Conservation (phyloP, 331 rosid genomes). For the Ulmus americana region DNA sequence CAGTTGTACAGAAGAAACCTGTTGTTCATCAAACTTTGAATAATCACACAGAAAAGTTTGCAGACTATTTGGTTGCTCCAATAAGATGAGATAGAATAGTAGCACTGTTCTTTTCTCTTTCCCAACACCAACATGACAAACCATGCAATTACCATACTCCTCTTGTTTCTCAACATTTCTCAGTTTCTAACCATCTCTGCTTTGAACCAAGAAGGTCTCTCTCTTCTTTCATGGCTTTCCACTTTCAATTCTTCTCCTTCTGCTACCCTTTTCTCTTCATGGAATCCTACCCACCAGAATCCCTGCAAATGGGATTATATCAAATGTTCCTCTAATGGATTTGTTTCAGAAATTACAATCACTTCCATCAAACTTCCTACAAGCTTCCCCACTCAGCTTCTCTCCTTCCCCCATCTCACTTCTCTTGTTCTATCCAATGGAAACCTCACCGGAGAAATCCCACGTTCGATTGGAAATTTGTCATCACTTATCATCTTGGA, state of each 20-base stretch:
- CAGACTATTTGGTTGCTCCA: constrained; percentile 26
- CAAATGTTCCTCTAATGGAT: constrained; percentile 53
- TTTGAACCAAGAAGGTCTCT: constrained; percentile 78
- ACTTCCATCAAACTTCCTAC: constrained; percentile 53
- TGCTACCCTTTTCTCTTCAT: constrained; percentile 60
- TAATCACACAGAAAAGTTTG: constrained; percentile 29
- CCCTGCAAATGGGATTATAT: constrained; percentile 88
- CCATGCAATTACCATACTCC: constrained; percentile 46
- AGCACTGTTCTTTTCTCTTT: constrained; percentile 5
- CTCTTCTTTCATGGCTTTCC: constrained; percentile 89
- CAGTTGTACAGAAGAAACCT: constrained; percentile 5
- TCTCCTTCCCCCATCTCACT: constrained; percentile 53
- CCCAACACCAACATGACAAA: constrained; percentile 52
- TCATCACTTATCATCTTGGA: constrained; percentile 59
- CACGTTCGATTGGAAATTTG: constrained; percentile 57
- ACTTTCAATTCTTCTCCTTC: constrained; percentile 62
- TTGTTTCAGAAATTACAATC: constrained; percentile 58
- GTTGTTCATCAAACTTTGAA: constrained; percentile 30
- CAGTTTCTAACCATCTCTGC: constrained; percentile 51
- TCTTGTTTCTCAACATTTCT: constrained; percentile 51
- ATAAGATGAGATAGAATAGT: constrained; percentile 56
- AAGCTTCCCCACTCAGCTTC: constrained; percentile 52
- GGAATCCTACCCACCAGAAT: constrained; percentile 55
- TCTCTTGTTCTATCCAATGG: constrained; percentile 64
- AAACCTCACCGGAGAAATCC: constrained; percentile 75